phyloP scores from a whole-genome alignment of 106 monocot species.

The Chionographis japonica region DNA sequence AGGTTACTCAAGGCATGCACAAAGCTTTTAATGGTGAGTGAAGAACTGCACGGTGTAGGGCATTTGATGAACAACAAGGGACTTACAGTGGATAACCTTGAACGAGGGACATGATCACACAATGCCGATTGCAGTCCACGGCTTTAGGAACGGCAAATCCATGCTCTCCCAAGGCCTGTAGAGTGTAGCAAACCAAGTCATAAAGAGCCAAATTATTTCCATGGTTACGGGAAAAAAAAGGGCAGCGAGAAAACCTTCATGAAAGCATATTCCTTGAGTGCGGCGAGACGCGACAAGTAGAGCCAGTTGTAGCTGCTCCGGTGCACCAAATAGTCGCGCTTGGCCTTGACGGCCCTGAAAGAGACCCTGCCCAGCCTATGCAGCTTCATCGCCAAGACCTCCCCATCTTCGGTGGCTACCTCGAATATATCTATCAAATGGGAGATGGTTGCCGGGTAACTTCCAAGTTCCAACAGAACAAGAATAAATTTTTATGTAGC shows the following conservation, averaged over 20 bases:
- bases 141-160: slow-evolving; percentile 94
- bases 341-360: slow-evolving; percentile 93
- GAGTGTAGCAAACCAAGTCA: not conserved
- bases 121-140: slow-evolving; percentile 93
- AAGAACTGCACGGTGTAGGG: too few relatives aligned
- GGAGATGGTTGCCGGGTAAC: not conserved
- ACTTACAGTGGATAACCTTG: slow-evolving; percentile 95
- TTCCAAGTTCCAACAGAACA: not conserved
- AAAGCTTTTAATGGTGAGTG: not conserved
- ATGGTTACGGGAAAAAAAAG: not conserved
- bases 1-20: not conserved
- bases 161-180: slow-evolving; percentile 88
- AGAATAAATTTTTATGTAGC: not conserved
- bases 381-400: slow-evolving; percentile 86
- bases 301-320: slow-evolving; percentile 89
- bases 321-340: slow-evolving; percentile 87
- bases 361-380: slow-evolving; percentile 93
- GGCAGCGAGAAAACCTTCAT: slow-evolving; percentile 65
- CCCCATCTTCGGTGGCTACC: slow-evolving; percentile 94
- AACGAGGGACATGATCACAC: slow-evolving; percentile 92
- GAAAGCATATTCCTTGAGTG: slow-evolving; percentile 92
- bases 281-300: slow-evolving; percentile 94
- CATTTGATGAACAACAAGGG: not conserved
- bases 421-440: slow-evolving; percentile 81
- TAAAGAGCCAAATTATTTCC: not conserved